Evolutionary conservation across 2,329 filamentous ascomycete species (phyloP).

Genomic region (Chrysosporium keratinophilum): DNA sequence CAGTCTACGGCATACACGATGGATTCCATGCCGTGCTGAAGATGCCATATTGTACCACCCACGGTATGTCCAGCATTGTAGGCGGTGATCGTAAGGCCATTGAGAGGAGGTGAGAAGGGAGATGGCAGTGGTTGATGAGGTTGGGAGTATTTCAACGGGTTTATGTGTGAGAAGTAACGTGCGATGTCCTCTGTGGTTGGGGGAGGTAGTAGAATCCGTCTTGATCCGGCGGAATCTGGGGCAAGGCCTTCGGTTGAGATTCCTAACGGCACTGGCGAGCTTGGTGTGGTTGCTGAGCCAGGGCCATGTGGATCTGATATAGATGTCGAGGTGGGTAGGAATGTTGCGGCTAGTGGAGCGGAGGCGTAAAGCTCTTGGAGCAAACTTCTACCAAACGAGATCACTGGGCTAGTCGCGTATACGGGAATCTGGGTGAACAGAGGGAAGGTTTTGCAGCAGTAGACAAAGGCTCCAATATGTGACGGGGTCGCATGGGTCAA

Average conservation of each 20-base stretch:
- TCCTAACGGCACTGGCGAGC: conserved; percentile 23
- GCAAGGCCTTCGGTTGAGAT: conserved; percentile 21
- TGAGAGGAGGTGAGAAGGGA: conserved; percentile 76
- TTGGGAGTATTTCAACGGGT: conserved; percentile 91
- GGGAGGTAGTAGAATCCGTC: conserved; percentile 50
- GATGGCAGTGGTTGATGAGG: conserved; percentile 82
- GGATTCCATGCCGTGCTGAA: conserved; percentile 91
- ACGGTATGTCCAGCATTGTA: conserved; percentile 95
- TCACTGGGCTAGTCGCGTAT: conserved; percentile 88
- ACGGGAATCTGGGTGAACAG: conserved; percentile 84
- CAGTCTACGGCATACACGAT: conserved; percentile 97
- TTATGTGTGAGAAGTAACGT: conserved; percentile 80
- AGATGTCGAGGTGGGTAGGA: conserved; percentile 57
- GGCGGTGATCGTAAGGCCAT: conserved; percentile 86
- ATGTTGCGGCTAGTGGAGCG: conserved; percentile 74
- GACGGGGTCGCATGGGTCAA: conserved; percentile 87
- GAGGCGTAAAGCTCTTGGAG: conserved; percentile 88
- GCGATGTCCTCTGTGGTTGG: conserved; percentile 84
- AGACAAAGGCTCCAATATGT: conserved; percentile 85
- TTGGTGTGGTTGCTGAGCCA: conserved; percentile 24
- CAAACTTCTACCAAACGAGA: conserved; percentile 81
- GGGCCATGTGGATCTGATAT: conserved; percentile 42
- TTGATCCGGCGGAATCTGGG: conserved; percentile 28
- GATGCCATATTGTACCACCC: conserved; percentile 97
- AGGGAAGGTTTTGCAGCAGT: conserved; percentile 94